Evolutionary conservation across 768 basidiomycete species (phyloP).

Genomic region (Collybia sordida): DNA sequence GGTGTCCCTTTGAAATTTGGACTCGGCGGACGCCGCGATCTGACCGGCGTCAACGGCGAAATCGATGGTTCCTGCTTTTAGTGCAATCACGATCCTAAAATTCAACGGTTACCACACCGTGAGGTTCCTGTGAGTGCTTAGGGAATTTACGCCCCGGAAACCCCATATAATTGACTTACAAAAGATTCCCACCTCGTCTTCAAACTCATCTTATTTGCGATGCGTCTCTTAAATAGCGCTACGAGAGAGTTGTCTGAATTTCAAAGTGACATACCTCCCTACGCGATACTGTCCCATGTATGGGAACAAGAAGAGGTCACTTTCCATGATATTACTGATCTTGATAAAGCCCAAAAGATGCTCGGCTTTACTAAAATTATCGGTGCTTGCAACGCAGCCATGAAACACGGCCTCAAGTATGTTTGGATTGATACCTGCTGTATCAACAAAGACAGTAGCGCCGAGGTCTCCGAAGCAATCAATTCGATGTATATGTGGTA

Average conservation of each 20-base stretch:
- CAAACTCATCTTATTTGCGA: neutral
- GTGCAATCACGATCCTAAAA: too few relatives aligned
- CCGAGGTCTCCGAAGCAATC: neutral
- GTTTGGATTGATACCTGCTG: neutral
- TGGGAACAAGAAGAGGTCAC: neutral
- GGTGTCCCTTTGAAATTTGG: too few relatives aligned
- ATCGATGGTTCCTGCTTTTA: too few relatives aligned
- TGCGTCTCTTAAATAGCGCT: neutral
- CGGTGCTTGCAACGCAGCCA: neutral
- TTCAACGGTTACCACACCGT: too few relatives aligned
- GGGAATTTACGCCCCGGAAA: too few relatives aligned
- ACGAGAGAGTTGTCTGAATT: neutral
- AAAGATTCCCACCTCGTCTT: too few relatives aligned
- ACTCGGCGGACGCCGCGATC: too few relatives aligned
- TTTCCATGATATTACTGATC: neutral
- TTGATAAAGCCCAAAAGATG: neutral
- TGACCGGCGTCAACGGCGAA: too few relatives aligned
- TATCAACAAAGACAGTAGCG: conserved; percentile 2
- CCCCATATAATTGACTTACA: too few relatives aligned
- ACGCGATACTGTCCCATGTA: neutral
- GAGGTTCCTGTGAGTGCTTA: too few relatives aligned
- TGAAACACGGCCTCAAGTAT: neutral
- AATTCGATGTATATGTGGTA: conserved; percentile 1
- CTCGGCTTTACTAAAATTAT: neutral
- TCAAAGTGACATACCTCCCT: neutral